phyloP scores from a whole-genome alignment of 106 monocot genomes.

The Dendrobium nobile region DNA sequence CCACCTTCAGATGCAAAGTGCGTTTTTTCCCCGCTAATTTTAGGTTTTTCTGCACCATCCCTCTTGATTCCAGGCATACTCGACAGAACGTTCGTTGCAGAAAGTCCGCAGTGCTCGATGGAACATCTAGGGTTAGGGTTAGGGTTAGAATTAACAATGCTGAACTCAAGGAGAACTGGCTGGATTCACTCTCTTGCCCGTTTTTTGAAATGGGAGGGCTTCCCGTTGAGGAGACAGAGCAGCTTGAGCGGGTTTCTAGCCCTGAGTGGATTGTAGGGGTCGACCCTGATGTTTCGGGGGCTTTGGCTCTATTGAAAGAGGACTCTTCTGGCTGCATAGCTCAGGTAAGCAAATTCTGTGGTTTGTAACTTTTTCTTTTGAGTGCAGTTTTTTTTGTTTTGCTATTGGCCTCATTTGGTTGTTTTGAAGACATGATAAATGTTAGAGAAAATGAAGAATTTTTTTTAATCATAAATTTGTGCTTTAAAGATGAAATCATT shows the following conservation, averaged over 20 bases:
- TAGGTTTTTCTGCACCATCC: neutral
- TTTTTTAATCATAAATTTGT: neutral
- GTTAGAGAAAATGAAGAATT: neutral
- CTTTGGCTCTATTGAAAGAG: constrained; percentile 51
- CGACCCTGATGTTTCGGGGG: constrained; percentile 71
- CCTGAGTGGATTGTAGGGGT: constrained; percentile 53
- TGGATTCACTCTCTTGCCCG: constrained; percentile 55
- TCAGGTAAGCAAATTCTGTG: constrained; percentile 19
- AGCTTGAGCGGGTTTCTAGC: neutral
- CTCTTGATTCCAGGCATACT: neutral
- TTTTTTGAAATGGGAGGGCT: constrained; percentile 1
- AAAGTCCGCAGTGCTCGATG: neutral
- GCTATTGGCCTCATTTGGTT: neutral
- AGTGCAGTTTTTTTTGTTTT: neutral
- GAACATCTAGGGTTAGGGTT: constrained; percentile 11
- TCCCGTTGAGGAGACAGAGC: constrained; percentile 6
- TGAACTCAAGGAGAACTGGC: constrained; percentile 51
- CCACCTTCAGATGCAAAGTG: neutral
- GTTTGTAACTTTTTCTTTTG: neutral
- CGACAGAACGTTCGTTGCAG: too few relatives aligned
- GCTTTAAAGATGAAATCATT: neutral
- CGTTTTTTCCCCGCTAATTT: too few relatives aligned
- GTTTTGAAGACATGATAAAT: neutral
- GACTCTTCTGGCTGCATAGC: constrained; percentile 32
- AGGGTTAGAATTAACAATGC: constrained; percentile 11